These are phyloP conservation scores for Penicillium italicum DNA, from an alignment of 2,329 filamentous ascomycete species.

Conservation along the genomic window DNA sequence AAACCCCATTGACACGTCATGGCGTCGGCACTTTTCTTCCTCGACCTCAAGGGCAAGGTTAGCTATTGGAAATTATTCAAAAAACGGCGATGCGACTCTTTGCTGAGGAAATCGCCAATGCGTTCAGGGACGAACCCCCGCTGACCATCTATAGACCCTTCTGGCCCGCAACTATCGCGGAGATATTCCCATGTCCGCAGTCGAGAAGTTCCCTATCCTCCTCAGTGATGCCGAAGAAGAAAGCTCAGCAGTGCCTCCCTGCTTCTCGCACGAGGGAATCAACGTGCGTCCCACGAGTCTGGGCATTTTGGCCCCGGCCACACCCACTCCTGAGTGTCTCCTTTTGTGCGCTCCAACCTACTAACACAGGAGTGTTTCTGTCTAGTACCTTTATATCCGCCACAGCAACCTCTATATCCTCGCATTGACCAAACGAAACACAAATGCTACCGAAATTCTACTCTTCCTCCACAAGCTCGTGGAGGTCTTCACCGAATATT, in stretches of 20 bases:
- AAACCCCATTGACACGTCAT: slow-evolving; percentile 52
- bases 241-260: slow-evolving; percentile 92
- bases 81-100: background rate
- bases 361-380: slow-evolving; percentile 9
- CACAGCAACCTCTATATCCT: slow-evolving; percentile 99
- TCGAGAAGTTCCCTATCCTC: slow-evolving; percentile 94
- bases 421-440: slow-evolving; percentile 96
- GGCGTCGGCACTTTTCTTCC: slow-evolving; percentile 97
- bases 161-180: slow-evolving; percentile 97
- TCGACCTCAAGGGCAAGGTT: slow-evolving; percentile 99
- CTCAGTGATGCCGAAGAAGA: slow-evolving; percentile 99
- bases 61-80: slow-evolving; percentile 18
- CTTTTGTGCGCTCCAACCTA: slow-evolving; percentile 13
- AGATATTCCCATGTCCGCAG: slow-evolving; percentile 98
- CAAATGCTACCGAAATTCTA: slow-evolving; percentile 96
- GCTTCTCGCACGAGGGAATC: slow-evolving; percentile 97
- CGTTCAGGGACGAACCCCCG: slow-evolving; percentile 14
- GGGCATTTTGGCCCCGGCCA: slow-evolving; percentile 2
- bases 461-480: slow-evolving; percentile 98
- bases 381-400: slow-evolving; percentile 93
- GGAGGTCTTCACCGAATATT: slow-evolving; percentile 99
- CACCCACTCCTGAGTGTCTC: slow-evolving; percentile 8
- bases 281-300: slow-evolving; percentile 61
- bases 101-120: slow-evolving; percentile 16
- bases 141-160: slow-evolving; percentile 66